Base-by-base conservation (phyloP, 1,284 basidiomycete species). In the Coniferiporia weirii region DNA sequence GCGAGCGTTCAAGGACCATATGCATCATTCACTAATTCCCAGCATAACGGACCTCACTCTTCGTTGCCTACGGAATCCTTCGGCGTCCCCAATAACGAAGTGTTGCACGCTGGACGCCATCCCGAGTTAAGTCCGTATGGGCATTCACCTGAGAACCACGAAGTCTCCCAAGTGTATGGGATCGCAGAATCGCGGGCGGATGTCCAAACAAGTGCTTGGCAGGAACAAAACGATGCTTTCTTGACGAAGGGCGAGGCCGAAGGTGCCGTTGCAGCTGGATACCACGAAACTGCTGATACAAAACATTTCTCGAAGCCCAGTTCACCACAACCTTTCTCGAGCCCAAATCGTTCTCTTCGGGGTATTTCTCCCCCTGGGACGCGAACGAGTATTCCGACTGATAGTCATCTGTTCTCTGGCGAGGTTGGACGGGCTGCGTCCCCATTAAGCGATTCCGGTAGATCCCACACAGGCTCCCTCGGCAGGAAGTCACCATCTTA, bases 381-480 rank as follows among this genome's bases (percentile, higher is more conserved):
- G 34, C 50, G 15, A 50, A 51, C 9, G 36, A 36, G 52, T 59
- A 50, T 12, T 43, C 57, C 15, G 57, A 59, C 8, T 43, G 27
- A 27, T 5, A 27, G n/a, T 17, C 27, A 20, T 36, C 13, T n/a
- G 32, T 35, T 19, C 4, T 59, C 57, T 20, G 35, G 52, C 27
- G 45, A 35, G 10, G 52, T 51, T 36, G 51, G 53, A n/a, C 52
- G 44, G 27, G 40, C 51, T 38, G 40, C 38, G 35, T 59, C 57
- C 17, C 59, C 59, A 19, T n/a, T 56, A 15, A 60, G 59, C 32
- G 59, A 60, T 8, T 60, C 59, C n/a, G 54, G 48, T 46, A 54
- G 48, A 12, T 60, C 59, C 10, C 50, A 44, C 19, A 34, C 54
- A 22, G 59, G 38, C 15, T 56, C 59, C 15, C 17, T 52, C 10